phyloP scores from a whole-genome alignment of 176 grass and related monocot genomes.

The Panicum miliaceum region DNA sequence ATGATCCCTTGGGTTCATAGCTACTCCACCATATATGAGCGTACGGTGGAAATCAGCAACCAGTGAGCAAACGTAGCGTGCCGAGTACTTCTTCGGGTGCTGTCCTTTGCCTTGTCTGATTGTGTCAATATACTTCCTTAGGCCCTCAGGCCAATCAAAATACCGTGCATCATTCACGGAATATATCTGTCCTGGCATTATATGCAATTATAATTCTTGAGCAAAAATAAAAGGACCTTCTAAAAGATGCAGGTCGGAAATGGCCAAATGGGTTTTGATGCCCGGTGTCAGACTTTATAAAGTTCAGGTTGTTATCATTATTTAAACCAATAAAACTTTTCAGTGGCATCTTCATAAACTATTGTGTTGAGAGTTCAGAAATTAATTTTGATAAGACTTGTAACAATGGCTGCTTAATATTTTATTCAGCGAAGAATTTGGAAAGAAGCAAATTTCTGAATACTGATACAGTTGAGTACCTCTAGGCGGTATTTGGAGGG shows the following conservation, averaged over 20 bases:
- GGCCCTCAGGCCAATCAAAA: slow-evolving; percentile 92
- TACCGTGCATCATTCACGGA: slow-evolving; percentile 93
- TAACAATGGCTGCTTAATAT: not conserved
- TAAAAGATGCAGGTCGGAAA: slow-evolving; percentile 16
- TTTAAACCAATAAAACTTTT: not conserved
- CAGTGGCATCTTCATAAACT: not conserved
- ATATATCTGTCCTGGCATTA: slow-evolving; percentile 86
- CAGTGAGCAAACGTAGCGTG: slow-evolving; percentile 87
- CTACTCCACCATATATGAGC: slow-evolving; percentile 81
- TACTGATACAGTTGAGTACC: slow-evolving; percentile 44
- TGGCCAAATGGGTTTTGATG: slow-evolving; percentile 13
- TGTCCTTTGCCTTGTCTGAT: slow-evolving; percentile 93
- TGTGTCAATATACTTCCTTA: slow-evolving; percentile 86
- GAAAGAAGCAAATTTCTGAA: not conserved
- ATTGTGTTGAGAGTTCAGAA: not conserved
- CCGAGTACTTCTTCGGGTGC: slow-evolving; percentile 90
- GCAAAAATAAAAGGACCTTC: slow-evolving; percentile 9
- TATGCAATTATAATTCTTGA: slow-evolving; percentile 26
- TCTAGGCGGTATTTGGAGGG: slow-evolving; percentile 75
- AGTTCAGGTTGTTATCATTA: slow-evolving; percentile 10
- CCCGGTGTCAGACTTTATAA: not conserved
- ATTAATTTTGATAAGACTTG: not conserved
- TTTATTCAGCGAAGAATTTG: slow-evolving; percentile 1
- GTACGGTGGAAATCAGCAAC: slow-evolving; percentile 93
- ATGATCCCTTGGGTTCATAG: slow-evolving; percentile 97